Evolutionary conservation across 1,139 yeast genomes (phyloP).

Genomic region (Scheffersomyces insectosa): DNA sequence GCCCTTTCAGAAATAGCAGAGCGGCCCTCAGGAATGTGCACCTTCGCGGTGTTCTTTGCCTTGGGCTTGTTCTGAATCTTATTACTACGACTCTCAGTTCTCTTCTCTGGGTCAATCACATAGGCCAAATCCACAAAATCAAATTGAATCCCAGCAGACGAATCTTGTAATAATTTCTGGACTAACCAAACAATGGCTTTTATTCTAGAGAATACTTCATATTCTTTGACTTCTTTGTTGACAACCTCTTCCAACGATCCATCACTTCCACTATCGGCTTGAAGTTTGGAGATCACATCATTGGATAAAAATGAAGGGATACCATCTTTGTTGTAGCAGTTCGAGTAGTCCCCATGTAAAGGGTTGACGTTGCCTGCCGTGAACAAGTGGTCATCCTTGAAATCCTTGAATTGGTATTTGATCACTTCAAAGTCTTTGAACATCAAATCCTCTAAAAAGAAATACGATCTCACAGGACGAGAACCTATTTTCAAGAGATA

Average conservation of each 20-base stretch:
- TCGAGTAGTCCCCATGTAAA: constrained; percentile 34
- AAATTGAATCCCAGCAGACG: background rate
- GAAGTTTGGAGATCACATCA: constrained; percentile 7
- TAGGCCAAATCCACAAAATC: too few relatives aligned
- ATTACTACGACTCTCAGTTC: background rate
- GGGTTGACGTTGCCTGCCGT: constrained; percentile 29
- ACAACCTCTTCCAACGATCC: constrained; percentile 4
- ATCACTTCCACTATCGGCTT: constrained; percentile 3
- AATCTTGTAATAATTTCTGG: background rate
- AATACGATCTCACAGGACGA: constrained; percentile 48
- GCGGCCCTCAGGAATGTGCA: too few relatives aligned
- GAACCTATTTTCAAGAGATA: constrained; percentile 12
- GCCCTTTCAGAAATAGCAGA: too few relatives aligned
- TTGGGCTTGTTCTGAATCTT: background rate
- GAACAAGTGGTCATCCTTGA: constrained; percentile 52
- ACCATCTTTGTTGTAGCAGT: constrained; percentile 12
- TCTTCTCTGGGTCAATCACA: background rate
- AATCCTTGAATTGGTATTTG: constrained; percentile 56
- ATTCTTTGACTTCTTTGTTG: constrained; percentile 13
- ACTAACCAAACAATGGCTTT: constrained; percentile 14
- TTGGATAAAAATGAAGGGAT: constrained; percentile 33
- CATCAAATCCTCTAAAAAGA: constrained; percentile 63
- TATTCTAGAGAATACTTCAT: constrained; percentile 26
- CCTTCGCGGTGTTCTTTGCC: background rate
- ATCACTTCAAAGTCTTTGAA: constrained; percentile 60